phyloP scores from a whole-genome alignment of 257 asterid species.

The Thymus quinquecostatus region DNA sequence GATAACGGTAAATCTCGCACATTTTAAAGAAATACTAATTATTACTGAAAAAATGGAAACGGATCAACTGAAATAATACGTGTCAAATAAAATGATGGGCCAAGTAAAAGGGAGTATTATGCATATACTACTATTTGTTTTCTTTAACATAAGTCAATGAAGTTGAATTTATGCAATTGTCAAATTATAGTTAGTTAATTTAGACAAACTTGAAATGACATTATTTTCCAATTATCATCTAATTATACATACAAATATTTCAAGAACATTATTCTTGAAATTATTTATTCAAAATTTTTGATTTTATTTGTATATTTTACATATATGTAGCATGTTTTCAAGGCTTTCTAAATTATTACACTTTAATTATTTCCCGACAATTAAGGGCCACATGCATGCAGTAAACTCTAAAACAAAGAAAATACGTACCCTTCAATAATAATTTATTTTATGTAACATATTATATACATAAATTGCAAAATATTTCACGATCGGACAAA shows the following conservation, averaged over 20 bases:
- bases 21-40: no score
- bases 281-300: not conserved
- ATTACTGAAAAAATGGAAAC: no score
- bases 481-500: not conserved
- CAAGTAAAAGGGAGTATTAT: no score
- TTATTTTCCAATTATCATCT: no score
- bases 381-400: not conserved
- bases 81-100: no score
- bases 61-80: no score
- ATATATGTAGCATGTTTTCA: not conserved
- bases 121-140: not conserved
- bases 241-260: no score
- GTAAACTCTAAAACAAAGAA: not conserved
- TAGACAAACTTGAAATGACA: no score
- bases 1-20: no score
- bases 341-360: not conserved
- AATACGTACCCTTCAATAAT: not conserved
- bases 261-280: not conserved
- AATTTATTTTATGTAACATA: no score
- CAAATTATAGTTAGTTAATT: no score
- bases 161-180: not conserved
- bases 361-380: not conserved
- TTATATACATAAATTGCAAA: not conserved
- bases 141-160: conserved; percentile 2
- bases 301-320: not conserved